Conservation (phyloP, 257 asterid genomes). For the Salvia splendens region DNA sequence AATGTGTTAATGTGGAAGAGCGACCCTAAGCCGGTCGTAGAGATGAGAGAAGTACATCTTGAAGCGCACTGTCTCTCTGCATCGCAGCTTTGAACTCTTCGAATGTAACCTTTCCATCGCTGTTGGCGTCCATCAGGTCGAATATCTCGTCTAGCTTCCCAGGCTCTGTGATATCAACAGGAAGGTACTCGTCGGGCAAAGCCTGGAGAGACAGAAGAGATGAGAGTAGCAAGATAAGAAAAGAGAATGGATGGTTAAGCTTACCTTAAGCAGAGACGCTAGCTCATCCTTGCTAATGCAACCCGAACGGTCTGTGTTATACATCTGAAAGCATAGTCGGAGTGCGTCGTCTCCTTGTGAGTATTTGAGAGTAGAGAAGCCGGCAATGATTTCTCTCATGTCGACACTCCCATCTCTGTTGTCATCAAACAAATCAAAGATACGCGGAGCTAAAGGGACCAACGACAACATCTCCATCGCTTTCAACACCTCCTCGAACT, state of each 20-base stretch:
- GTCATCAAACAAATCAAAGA: constrained; percentile 74
- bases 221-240: not conserved
- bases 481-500: constrained; percentile 77
- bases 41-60: constrained; percentile 79
- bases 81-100: constrained; percentile 87
- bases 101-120: constrained; percentile 76
- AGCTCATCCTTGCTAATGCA: constrained; percentile 87
- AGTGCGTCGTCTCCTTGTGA: constrained; percentile 89
- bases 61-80: constrained; percentile 80
- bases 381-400: constrained; percentile 83
- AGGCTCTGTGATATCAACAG: constrained; percentile 68
- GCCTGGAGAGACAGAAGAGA: constrained; percentile 47
- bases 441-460: constrained; percentile 68
- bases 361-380: constrained; percentile 76
- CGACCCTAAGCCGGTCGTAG: constrained; percentile 53
- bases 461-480: constrained; percentile 76
- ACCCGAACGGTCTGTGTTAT: constrained; percentile 79
- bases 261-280: constrained; percentile 76
- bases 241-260: constrained; percentile 1
- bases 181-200: constrained; percentile 76
- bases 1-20: not conserved
- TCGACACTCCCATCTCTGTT: constrained; percentile 80
- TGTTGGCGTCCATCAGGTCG: constrained; percentile 83
- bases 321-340: constrained; percentile 91
- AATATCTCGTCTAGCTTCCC: constrained; percentile 86